phyloP scores from a whole-genome alignment of 148 eudicot species.

The Fagopyrum tataricum region DNA sequence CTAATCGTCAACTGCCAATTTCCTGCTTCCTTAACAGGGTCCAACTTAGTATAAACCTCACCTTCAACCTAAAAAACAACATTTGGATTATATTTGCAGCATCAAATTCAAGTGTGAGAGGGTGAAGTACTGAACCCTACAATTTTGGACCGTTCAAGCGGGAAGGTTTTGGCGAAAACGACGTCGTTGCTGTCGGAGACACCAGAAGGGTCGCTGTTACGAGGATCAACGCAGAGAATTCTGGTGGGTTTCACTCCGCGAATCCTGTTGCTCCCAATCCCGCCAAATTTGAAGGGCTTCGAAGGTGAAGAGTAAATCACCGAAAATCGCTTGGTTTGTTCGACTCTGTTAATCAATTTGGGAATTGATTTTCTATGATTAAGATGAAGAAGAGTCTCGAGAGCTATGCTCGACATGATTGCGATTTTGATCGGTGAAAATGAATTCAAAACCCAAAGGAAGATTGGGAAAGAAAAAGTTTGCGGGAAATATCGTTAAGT shows the following conservation, averaged over 20 bases:
- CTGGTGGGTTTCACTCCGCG: not conserved
- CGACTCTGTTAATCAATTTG: constrained; percentile 13
- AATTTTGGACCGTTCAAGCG: not conserved
- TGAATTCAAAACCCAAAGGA: not conserved
- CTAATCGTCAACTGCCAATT: constrained; percentile 5
- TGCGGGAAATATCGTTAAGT: too few species aligned
- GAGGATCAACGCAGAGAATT: not conserved
- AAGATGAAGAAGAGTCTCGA: constrained; percentile 32
- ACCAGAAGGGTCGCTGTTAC: not conserved
- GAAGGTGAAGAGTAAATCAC: constrained; percentile 21
- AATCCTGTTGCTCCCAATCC: not conserved
- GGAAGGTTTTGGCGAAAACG: constrained; percentile 2
- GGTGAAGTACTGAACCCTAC: not conserved
- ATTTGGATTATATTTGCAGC: not conserved
- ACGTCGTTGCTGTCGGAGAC: not conserved
- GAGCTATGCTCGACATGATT: constrained; percentile 39
- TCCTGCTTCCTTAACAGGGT: not conserved
- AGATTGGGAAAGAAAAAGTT: too few species aligned
- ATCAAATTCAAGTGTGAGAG: not conserved
- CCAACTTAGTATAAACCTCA: not conserved
- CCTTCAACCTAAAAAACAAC: constrained; percentile 8
- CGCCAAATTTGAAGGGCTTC: constrained; percentile 7
- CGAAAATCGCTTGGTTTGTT: constrained; percentile 20
- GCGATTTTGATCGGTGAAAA: not conserved
- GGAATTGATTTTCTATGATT: constrained; percentile 16